Percentiles rank a stretch among this genome's conserved stretches.
Evolutionary conservation across 1,139 yeast species (phyloP).

Genomic region (Starmera stellimalicola): DNA sequence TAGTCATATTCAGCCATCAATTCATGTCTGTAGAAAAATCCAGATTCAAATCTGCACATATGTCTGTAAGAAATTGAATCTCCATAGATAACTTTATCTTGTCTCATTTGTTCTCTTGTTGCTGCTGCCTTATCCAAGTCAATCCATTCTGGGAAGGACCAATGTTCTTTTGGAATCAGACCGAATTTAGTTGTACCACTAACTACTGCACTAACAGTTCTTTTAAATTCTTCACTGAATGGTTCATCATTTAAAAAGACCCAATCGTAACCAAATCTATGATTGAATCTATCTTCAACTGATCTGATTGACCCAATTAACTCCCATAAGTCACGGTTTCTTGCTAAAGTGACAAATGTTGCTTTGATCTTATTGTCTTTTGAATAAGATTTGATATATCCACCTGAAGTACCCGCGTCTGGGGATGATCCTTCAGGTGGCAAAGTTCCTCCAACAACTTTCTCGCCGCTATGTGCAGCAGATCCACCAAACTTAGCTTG

Average conservation of each 20-base stretch:
- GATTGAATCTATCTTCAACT: constrained; percentile 55
- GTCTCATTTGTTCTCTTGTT: constrained; percentile 36
- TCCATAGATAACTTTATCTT: constrained; percentile 39
- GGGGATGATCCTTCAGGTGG: not conserved
- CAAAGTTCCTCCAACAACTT: not conserved
- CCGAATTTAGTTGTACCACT: constrained; percentile 62
- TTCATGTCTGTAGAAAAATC: constrained; percentile 46
- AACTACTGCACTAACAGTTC: constrained; percentile 32
- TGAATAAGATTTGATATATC: not conserved
- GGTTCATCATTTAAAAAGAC: constrained; percentile 49
- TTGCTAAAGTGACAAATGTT: constrained; percentile 61
- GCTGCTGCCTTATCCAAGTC: constrained; percentile 48
- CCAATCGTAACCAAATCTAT: constrained; percentile 49
- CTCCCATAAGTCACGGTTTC: constrained; percentile 54
- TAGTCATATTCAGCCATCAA: constrained; percentile 50
- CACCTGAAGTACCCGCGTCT: constrained; percentile 1
- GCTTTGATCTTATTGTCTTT: constrained; percentile 37
- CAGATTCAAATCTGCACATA: constrained; percentile 52
- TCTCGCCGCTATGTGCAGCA: not conserved
- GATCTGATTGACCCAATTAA: constrained; percentile 50
- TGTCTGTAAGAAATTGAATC: constrained; percentile 48
- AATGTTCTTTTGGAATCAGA: constrained; percentile 50
- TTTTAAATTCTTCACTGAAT: constrained; percentile 40
- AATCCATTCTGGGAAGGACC: constrained; percentile 66
- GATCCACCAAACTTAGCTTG: not conserved